A percentile compares a stretch with the other conserved stretches of the same genome.
These are phyloP conservation scores for Nakaseomyces kungkrabaensis DNA, from an alignment of 1,139 yeast genomes.

Conservation along the genomic window DNA sequence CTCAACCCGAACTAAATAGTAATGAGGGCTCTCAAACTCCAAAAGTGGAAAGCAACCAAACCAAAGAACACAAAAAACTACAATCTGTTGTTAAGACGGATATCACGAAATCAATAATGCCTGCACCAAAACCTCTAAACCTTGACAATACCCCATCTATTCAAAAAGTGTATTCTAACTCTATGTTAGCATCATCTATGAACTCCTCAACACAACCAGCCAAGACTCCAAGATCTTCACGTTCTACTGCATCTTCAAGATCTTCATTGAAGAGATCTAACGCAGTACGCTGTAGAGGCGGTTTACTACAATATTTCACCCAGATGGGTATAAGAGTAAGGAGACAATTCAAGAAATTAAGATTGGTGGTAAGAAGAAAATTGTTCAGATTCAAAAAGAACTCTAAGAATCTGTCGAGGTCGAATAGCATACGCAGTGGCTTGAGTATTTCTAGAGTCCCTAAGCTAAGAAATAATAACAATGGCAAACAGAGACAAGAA, in stretches of 20 bases:
- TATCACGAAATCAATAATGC: not conserved
- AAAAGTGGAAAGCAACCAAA: not conserved
- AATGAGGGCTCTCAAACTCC: not conserved
- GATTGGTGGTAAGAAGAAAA: slow-evolving; percentile 13
- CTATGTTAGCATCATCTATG: not conserved
- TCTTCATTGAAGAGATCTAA: slow-evolving; percentile 23
- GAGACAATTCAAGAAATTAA: slow-evolving; percentile 14
- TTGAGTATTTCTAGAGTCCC: slow-evolving; percentile 1
- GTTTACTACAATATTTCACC: slow-evolving; percentile 24
- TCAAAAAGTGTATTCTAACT: not conserved
- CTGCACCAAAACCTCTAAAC: not conserved
- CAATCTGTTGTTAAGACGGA: not conserved
- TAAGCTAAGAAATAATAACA: slow-evolving; percentile 3
- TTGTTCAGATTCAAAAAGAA: slow-evolving; percentile 7
- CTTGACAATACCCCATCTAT: not conserved
- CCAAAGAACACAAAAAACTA: not conserved
- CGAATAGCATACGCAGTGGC: slow-evolving; percentile 9
- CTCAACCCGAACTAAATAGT: not conserved
- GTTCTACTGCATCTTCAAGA: not conserved
- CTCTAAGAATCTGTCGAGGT: slow-evolving; percentile 4
- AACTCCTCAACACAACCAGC: not conserved
- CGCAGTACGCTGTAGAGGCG: slow-evolving; percentile 29
- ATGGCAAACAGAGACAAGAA: slow-evolving; percentile 2
- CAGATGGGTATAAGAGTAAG: slow-evolving; percentile 17
- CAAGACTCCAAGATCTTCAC: not conserved